Percentiles rank a stretch among this genome's conserved stretches.
These are phyloP conservation scores for Leishmania mexicana DNA, from an alignment of 208 protist species.

Conservation along the genomic window DNA sequence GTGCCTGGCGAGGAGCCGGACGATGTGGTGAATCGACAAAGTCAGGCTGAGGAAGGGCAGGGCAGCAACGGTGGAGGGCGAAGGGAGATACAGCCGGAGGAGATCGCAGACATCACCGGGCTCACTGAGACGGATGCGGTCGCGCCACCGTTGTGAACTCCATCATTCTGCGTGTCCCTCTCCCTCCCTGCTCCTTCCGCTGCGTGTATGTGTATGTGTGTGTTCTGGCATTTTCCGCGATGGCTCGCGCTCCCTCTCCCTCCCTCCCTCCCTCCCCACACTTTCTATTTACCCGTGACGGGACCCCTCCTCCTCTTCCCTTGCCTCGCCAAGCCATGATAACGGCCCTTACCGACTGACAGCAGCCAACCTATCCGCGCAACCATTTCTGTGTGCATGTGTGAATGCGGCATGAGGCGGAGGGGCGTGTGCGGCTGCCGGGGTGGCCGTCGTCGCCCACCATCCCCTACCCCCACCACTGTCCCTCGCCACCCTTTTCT, in stretches of 20 bases:
- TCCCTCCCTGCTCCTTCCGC: constrained; percentile 13
- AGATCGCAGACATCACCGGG: not conserved
- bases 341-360: not conserved
- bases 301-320: not conserved
- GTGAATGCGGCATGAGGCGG: not conserved
- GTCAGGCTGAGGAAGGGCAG: not conserved
- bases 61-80: too few species aligned
- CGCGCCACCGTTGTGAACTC: not conserved
- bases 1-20: not conserved
- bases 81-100: not conserved
- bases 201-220: not conserved
- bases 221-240: not conserved
- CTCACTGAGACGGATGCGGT: not conserved
- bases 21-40: not conserved
- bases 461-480: not conserved
- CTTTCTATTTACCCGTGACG: not conserved
- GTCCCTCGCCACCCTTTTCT: not conserved
- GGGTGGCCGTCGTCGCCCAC: not conserved
- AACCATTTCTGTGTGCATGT: not conserved
- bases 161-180: constrained; percentile 1
- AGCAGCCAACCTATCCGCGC: not conserved
- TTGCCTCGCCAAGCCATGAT: not conserved
- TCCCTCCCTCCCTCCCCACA: not conserved
- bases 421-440: not conserved
- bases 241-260: not conserved